phyloP scores from a whole-genome alignment of 2,329 filamentous ascomycete species.

The Hymenoscyphus occultus region DNA sequence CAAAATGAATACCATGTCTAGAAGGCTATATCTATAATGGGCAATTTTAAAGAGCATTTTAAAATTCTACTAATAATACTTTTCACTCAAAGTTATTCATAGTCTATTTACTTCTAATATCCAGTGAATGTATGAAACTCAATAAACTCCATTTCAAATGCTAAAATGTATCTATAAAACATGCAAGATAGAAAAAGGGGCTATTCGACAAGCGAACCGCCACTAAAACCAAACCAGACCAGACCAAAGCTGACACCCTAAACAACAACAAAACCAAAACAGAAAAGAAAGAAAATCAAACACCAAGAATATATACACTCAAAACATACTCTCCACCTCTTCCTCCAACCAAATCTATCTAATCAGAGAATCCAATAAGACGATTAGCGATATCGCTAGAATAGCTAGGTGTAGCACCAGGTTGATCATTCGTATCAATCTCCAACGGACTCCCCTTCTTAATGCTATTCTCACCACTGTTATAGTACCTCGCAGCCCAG shows the following conservation, averaged over 20 bases:
- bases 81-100: too few relatives aligned
- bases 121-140: too few relatives aligned
- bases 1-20: too few relatives aligned
- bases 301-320: neutral
- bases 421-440: neutral
- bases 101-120: too few relatives aligned
- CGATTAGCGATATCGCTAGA: neutral
- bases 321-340: neutral
- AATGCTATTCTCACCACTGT: neutral
- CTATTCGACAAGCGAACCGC: neutral
- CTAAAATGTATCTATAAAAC: too few relatives aligned
- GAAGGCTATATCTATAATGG: too few relatives aligned
- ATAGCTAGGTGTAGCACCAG: neutral
- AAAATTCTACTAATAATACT: too few relatives aligned
- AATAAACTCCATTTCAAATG: too few relatives aligned
- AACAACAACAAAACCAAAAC: neutral
- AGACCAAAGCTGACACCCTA: neutral
- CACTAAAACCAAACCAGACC: neutral
- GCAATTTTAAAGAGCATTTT: too few relatives aligned
- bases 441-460: neutral
- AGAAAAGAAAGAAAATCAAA: neutral
- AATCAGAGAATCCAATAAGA: neutral
- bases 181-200: neutral
- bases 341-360: neutral
- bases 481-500: neutral